Percentiles rank a stretch among this genome's conserved stretches.
phyloP scores from a whole-genome alignment of 2,329 filamentous ascomycete species.

The Ceratocystis cacaofunesta region DNA sequence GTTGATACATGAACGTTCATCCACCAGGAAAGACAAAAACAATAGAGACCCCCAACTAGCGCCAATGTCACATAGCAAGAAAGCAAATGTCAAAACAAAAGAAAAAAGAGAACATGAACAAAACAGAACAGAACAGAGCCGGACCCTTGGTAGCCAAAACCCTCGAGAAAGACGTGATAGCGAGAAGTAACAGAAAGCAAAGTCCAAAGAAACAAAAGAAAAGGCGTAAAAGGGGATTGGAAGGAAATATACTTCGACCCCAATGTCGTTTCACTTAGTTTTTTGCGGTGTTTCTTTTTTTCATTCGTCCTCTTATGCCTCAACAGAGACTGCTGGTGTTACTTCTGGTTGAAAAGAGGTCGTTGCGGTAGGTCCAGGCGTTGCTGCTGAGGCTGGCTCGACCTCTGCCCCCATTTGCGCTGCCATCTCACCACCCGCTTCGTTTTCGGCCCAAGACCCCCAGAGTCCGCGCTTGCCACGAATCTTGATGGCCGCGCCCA shows the following conservation, averaged over 20 bases:
- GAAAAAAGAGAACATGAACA: not conserved
- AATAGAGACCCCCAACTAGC: not conserved
- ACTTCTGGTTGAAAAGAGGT: not conserved
- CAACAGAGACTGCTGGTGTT: slow-evolving; percentile 15
- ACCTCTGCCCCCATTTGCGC: slow-evolving; percentile 32
- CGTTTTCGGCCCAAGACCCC: slow-evolving; percentile 85
- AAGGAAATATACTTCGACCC: not conserved
- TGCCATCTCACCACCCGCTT: slow-evolving; percentile 48
- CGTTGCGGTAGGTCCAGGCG: not conserved
- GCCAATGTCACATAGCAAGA: not conserved
- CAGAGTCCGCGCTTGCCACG: slow-evolving; percentile 89
- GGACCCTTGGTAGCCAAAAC: not conserved
- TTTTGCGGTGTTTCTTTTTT: not conserved
- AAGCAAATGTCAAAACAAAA: not conserved
- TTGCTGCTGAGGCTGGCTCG: not conserved
- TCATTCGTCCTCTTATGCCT: slow-evolving; percentile 12
- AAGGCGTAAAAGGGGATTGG: not conserved
- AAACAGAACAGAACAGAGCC: not conserved
- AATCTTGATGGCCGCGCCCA: slow-evolving; percentile 71
- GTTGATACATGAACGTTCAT: slow-evolving; percentile 1
- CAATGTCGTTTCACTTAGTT: not conserved
- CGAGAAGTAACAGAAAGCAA: slow-evolving; percentile 1
- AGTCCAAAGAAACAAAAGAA: not conserved
- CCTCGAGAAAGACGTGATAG: not conserved
- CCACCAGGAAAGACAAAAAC: slow-evolving; percentile 2